Conservation (phyloP, 2,329 filamentous ascomycete genomes). For the Pseudocercospora vitis region DNA sequence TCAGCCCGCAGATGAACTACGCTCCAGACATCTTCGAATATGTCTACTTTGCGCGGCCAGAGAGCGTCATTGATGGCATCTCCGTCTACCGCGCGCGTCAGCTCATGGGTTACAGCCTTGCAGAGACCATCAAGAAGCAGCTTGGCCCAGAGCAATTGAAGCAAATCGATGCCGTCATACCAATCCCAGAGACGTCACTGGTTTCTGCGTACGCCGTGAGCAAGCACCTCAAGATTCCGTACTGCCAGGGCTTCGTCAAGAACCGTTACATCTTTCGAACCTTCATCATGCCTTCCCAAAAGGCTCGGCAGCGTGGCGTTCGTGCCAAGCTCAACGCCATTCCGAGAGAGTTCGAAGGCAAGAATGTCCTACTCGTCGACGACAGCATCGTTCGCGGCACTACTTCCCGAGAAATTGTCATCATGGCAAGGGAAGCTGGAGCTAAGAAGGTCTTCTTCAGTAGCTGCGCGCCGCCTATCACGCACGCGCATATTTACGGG, state of each 20-base stretch:
- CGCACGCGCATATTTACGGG: slow-evolving; percentile 81
- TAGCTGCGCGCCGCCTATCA: slow-evolving; percentile 78
- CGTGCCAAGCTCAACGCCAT: slow-evolving; percentile 88
- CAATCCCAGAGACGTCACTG: slow-evolving; percentile 80
- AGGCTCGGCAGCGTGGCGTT: slow-evolving; percentile 77
- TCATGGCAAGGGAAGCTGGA: slow-evolving; percentile 80
- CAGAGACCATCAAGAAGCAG: slow-evolving; percentile 66
- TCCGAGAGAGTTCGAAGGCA: slow-evolving; percentile 76
- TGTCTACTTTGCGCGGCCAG: slow-evolving; percentile 82
- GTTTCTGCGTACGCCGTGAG: slow-evolving; percentile 76
- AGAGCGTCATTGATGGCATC: slow-evolving; percentile 82
- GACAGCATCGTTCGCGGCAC: slow-evolving; percentile 88
- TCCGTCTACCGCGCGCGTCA: slow-evolving; percentile 80
- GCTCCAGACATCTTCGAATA: slow-evolving; percentile 85
- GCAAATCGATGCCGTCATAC: slow-evolving; percentile 81
- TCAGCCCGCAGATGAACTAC: slow-evolving; percentile 67
- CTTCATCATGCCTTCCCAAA: slow-evolving; percentile 84
- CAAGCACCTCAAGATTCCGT: slow-evolving; percentile 72
- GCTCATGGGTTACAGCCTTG: slow-evolving; percentile 82
- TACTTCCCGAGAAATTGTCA: slow-evolving; percentile 74
- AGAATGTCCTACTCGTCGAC: slow-evolving; percentile 80
- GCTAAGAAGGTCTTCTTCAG: slow-evolving; percentile 81
- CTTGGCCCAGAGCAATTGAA: slow-evolving; percentile 68
- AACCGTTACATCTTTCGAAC: slow-evolving; percentile 87
- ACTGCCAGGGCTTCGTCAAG: slow-evolving; percentile 81